Base-by-base conservation (phyloP, 2,329 filamentous ascomycete species). In the Penicillium rolfsii region DNA sequence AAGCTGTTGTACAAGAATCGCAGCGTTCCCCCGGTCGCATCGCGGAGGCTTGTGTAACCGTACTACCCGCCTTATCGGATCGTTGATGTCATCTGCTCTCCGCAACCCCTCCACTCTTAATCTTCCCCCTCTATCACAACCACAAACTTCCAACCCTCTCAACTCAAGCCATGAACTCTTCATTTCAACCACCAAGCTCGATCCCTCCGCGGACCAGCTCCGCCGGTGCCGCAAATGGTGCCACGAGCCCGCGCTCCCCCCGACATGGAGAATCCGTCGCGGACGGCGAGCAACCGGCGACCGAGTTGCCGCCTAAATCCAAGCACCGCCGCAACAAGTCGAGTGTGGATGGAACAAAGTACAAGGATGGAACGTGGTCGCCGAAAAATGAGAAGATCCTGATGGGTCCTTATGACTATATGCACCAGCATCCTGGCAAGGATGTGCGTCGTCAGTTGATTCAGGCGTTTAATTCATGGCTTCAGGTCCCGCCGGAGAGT, bases 181-280 rank as follows among this genome's bases (percentile, higher is more conserved):
- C 75, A 62, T 75, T 81, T 55, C 79, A 80, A 59, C 85, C 83
- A n/a, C 87, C 88, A 57, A 87, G 86, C 74, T 82, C 83, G 40
- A 91, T 93, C 58, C 90, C 91, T 22, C 87, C 88, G 3, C 85
- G 90, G 64, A 91, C 88, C 49, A 92, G 90, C 58, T 91, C 89
- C 1, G 87, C 85, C 59, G 82, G 83, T 64, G 80, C 66, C 41
- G 57, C 62, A 57, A 68, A 63, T 57, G 57, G 58, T 22, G 56
- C 35, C 1, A 45, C 55, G 16, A 63, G 63, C 24, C 55, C 60
- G 5, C 43, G 57, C 5, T 55, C 58, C 26, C 63, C 59, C 49
- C 60, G 60, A 30, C 58, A 46, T 36, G 55, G 46, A 28, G 54
- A 53, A 40, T 65, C 64, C 4, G 81, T 90, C 26, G 77, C 85